Evolutionary conservation across 139 green algal genomes (phyloP), one percentile per base, ranked within the genome.

Genomic region (Axilococcus clingmanii): DNA sequence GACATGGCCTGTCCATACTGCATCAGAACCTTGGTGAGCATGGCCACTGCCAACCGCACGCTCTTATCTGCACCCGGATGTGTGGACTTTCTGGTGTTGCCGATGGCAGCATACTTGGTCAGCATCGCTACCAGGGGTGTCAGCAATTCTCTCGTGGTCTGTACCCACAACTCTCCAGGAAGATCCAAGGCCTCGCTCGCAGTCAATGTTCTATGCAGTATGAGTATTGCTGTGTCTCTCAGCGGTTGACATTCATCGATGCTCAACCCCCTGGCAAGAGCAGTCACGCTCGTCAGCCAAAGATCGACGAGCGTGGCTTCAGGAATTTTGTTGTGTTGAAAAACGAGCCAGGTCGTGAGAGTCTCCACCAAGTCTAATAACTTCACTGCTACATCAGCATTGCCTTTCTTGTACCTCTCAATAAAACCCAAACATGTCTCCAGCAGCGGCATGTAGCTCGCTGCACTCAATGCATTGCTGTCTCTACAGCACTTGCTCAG

Each of bases 151-250:
- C 48, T 37, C 44, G 79, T 43, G 4, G 59, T 54, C 17, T 71
- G 66, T 16, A 74, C 60, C 66, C 85, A 81, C 24, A 75, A 51
- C 16, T 53, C 55, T 0, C 61, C 37, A 32, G 65, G 56, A 46
- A 94, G 58, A 23, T 48, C 40, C 16, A 94, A 60, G 37, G 38
- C 46, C 52, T 87, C 81, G 1, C 70, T 80, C 4, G 65, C 59
- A 23, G 88, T 60, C 38, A 91, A 69, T 7, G 62, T 69, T 22
- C 75, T 69, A 70, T 87, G 77, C 48, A 94, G 58, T 40, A 61
- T 68, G 9, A 67, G 38, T 4, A 87, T 42, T 0, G 77, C 65
- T 5, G 69, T 72, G 58, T 88, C 68, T 17, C 81, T 53, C 28
- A 90, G 61, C 24, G 59, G 61, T 35, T 65, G 62, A 5, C 57